Base-by-base conservation (phyloP, 495 filamentous ascomycete genomes). In the Astrothelium macrocarpum region DNA sequence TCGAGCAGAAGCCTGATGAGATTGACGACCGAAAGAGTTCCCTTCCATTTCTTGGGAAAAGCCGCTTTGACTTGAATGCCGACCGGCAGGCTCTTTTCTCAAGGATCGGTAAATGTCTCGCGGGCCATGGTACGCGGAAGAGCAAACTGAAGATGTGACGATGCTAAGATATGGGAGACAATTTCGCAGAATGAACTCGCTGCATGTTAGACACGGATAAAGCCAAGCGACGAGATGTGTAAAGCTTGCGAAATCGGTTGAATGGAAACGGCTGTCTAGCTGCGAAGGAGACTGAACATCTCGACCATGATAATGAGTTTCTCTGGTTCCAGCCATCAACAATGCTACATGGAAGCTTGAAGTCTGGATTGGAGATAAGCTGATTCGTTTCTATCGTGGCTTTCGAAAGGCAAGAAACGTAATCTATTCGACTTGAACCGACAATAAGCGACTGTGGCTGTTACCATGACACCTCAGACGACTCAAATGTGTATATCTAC, bases 201-300 rank as follows among this genome's bases (percentile, higher is more conserved):
- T 16, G 36, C 7, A 42, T 42, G 7, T 42, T 42, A 42, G 7
- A 16, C 36, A 5, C 16, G 16, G 7, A 42, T 5, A 5, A 5
- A 42, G 36, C 36, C 36, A 9, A 32, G 14, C n/a, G 32, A 32
- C 7, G 65, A 62, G 65, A 75, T 59, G 53, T 70, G 11, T 11
- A 26, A 23, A 74, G 66, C 61, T 42, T 77, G 12, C 53, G 68
- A 56, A 73, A 77, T 62, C 77, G 70, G 72, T 10, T 74, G 10
- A 59, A 69, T 0, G 65, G 63, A 0, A 76, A 65, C 12, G 64
- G 63, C 42, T 61, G 64, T 32, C 16, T 78, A 23, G 66, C 67
- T 42, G 62, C 65, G n/a, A 59, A 67, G 4, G 75, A 78, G 58
- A 72, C 69, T 23, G 63, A 53, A 31, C 76, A 72, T 59, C 66